Evolutionary conservation across 2,329 filamentous ascomycete genomes (phyloP), one percentile per base, ranked within the genome.

Genomic region (Colletotrichum noveboracense): DNA sequence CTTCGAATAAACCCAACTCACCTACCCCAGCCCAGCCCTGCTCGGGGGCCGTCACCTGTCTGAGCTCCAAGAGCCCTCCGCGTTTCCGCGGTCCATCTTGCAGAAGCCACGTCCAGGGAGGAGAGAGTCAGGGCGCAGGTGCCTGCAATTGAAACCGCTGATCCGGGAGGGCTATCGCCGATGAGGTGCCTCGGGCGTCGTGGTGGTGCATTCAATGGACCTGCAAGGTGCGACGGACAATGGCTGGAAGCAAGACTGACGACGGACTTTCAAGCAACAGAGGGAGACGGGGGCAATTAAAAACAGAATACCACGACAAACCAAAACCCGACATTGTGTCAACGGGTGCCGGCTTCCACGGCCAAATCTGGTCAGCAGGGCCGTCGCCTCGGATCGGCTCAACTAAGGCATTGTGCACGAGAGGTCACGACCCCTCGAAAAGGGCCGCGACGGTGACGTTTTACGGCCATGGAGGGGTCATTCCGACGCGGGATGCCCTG

Each of bases 401-500:
- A 68, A 36, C 36, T 38, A 65, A 69, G 38, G 58, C 65, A 65
- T 76, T 69, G 58, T 68, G 48, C 43, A 28, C n/a, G 48, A 65
- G 34, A 70, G 71, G 74, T 76, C 74, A 76, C 74, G 74, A 76
- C 74, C 70, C 74, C 70, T 60, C 64, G 70, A 69, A 69, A 58
- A 60, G 55, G 56, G 24, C 62, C 69, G 55, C 66, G 34, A 70
- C 60, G 18, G 55, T 71, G 72, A 71, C 61, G 68, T 75, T 75
- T 61, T 24, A 16, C 12, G 55, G 43, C 30, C 26, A 62, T 60
- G 56, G 73, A 73, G 70, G 32, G 70, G 70, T 73, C 73, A 73
- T 73, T 75, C 64, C 55, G 62, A 43, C 70, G 43, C 66, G 66
- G 66, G 55, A 52, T 61, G 67, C 67, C 56, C 34, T 61, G 55